These are phyloP conservation scores for Pichia sp. DNA, from an alignment of 1,139 yeast genomes.

Conservation along the genomic window DNA sequence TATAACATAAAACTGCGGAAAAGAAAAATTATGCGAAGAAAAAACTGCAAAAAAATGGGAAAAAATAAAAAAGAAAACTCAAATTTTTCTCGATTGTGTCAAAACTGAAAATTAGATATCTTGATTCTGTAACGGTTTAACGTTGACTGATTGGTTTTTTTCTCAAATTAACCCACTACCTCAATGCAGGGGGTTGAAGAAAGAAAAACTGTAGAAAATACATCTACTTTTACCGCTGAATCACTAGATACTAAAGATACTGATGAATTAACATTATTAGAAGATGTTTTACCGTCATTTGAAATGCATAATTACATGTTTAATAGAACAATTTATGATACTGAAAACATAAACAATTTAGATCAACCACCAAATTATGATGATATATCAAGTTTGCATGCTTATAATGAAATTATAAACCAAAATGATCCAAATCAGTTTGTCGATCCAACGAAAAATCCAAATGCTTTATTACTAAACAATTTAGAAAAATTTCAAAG, in stretches of 20 bases:
- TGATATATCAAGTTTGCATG: conserved; percentile 9
- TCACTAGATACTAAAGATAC: not conserved
- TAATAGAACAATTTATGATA: conserved; percentile 32
- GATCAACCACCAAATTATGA: conserved; percentile 22
- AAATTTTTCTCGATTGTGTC: not conserved
- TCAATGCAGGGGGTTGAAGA: not conserved
- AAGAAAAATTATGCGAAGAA: not conserved
- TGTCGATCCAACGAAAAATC: conserved; percentile 20
- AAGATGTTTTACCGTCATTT: conserved; percentile 55
- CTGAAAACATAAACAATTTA: conserved; percentile 12
- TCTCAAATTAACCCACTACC: too few relatives aligned
- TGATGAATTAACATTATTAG: conserved; percentile 11
- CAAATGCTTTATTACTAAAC: conserved; percentile 31
- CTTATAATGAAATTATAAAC: not conserved
- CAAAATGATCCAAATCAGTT: conserved; percentile 7
- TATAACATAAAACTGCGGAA: too few relatives aligned
- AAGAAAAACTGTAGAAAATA: not conserved
- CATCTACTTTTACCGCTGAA: not conserved
- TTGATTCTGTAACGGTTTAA: too few relatives aligned
- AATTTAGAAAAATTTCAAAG: conserved; percentile 31
- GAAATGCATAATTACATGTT: conserved; percentile 56
- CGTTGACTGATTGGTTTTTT: too few relatives aligned
- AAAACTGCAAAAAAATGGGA: too few relatives aligned
- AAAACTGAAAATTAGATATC: not conserved
- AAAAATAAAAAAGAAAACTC: not conserved